These are phyloP conservation scores for Zychaea mexicana DNA, from an alignment of 371 early-diverging fungal species.

Conservation along the genomic window DNA sequence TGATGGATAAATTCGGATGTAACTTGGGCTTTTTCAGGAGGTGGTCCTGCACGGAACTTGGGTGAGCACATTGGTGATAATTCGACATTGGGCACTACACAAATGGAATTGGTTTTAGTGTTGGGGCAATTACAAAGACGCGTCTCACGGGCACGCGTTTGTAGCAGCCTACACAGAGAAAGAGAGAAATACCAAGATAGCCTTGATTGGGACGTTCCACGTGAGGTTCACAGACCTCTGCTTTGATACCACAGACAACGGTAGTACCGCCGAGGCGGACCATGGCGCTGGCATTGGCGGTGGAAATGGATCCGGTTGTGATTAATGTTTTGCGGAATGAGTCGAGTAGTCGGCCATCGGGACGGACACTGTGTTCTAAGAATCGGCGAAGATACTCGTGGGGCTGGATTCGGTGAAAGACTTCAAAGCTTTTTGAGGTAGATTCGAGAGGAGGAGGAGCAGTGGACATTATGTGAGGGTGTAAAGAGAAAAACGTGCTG, in stretches of 20 bases:
- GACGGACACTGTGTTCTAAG: conserved; percentile 75
- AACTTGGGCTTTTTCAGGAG: conserved; percentile 82
- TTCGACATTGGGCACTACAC: conserved; percentile 87
- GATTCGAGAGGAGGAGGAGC: conserved; percentile 5
- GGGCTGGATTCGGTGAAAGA: conserved; percentile 80
- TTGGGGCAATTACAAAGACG: too few relatives aligned
- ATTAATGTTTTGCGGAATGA: conserved; percentile 67
- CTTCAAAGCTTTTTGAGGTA: conserved; percentile 39
- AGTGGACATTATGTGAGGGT: not conserved
- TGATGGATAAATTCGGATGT: conserved; percentile 79
- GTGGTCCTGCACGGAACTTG: conserved; percentile 86
- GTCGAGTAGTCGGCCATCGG: conserved; percentile 77
- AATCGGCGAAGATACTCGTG: conserved; percentile 87
- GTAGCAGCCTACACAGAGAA: too few relatives aligned
- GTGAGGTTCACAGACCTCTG: conserved; percentile 89
- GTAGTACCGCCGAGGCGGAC: conserved; percentile 90
- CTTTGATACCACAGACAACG: conserved; percentile 92
- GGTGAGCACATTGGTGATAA: conserved; percentile 87
- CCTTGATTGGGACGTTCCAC: conserved; percentile 72
- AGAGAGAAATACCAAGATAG: conserved; percentile 67
- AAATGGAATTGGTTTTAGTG: too few relatives aligned
- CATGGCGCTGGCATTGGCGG: conserved; percentile 87
- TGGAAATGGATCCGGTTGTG: conserved; percentile 72
- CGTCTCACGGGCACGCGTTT: not conserved
- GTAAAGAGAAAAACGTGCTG: not conserved